These are phyloP conservation scores for Fusarium sp. DNA, from an alignment of 2,329 filamentous ascomycete species.

Conservation along the genomic window DNA sequence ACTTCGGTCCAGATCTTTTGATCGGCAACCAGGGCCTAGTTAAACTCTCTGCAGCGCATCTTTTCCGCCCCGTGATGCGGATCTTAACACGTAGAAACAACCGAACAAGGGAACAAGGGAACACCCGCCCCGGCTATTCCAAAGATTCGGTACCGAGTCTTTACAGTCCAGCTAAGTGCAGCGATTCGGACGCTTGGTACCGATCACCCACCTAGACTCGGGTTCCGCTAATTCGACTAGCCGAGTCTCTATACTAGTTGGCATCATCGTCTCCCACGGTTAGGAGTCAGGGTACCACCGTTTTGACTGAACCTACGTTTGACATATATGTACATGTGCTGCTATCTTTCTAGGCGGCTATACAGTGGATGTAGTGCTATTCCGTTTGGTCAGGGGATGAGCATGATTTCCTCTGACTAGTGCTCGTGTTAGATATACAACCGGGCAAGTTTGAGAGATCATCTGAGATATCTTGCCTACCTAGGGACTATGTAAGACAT, in stretches of 20 bases:
- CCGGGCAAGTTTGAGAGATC: not conserved
- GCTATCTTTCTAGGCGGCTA: not conserved
- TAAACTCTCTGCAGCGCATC: not conserved
- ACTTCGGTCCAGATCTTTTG: conserved; percentile 30
- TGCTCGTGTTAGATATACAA: not conserved
- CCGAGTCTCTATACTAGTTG: not conserved
- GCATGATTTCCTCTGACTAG: not conserved
- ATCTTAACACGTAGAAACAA: conserved; percentile 3
- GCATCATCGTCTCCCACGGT: not conserved
- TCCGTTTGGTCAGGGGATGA: not conserved
- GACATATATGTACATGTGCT: not conserved
- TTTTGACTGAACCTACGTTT: not conserved
- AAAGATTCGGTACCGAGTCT: conserved; percentile 22
- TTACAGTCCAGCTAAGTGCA: not conserved
- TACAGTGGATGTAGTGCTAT: not conserved
- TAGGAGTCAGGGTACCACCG: not conserved
- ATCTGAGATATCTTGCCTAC: not conserved
- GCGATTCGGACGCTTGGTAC: not conserved
- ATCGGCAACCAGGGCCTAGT: conserved; percentile 22
- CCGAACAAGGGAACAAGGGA: conserved; percentile 19
- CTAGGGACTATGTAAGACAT: not conserved
- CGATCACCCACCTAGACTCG: not conserved
- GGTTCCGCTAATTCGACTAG: not conserved
- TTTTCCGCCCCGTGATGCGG: not conserved
- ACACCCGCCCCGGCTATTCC: conserved; percentile 19